Base-by-base conservation (phyloP, 2,329 filamentous ascomycete species). In the Lachnellula hyalina region DNA sequence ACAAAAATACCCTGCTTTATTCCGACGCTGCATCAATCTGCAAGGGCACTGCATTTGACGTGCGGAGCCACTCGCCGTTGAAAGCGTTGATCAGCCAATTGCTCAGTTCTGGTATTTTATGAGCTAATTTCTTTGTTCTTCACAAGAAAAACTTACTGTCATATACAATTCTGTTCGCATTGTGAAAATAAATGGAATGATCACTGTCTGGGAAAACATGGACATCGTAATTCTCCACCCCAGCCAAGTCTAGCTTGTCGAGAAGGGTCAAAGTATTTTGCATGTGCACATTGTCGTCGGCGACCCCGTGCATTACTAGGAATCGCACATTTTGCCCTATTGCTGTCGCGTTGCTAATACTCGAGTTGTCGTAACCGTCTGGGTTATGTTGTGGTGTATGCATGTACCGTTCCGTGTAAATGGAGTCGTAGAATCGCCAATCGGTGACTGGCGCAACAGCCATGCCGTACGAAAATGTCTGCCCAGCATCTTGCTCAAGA, bases 361-460 rank as follows among this genome's bases (percentile, higher is more conserved):
- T 83, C 5, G 89, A 83, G 59, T 82, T 84, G 42, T 84, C 78
- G 74, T 97, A 99, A 12, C 94, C 94, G 0, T 68, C 74, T 0
- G 75, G 72, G 68, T 99, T 99, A 67, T 88, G 78, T 68, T 95
- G 85, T 1, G 94, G 94, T 1, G 86, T 96, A 68, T 92, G 87
- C 95, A 99, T 99, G 74, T 97, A 99, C 36, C 94, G 85, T 73
- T 96, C 92, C 0, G 92, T 95, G 75, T 96, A 96, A 65, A 96
- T 86, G 56, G 85, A 89, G 73, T 96, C 89, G 73, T 99, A 99
- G 73, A 88, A 96, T 54, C 88, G 82, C 94, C 94, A 99, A 72
- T 99, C 92, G 0, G 93, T 97, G n/a, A 99, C 94, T 17, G 94
- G 94, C 1, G 94, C 94, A 50, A 99, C 95, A 6, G 95, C 91